Evolutionary conservation across 228 moss, liverwort and hornwort species (phyloP).

Genomic region (Sphagnum fallax): DNA sequence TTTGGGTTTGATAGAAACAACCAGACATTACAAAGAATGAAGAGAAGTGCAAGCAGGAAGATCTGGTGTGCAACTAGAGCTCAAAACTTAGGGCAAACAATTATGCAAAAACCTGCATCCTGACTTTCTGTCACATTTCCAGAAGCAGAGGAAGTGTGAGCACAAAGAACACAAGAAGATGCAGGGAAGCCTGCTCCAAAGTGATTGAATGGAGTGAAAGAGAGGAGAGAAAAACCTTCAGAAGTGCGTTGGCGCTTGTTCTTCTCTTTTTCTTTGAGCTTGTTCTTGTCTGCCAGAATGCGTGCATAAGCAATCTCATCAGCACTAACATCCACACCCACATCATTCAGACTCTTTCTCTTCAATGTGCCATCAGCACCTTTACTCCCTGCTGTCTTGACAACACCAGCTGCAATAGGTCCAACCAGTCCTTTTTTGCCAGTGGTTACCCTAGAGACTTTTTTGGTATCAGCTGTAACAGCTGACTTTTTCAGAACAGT

Average conservation of each 20-base stretch:
- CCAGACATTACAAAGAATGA: no score
- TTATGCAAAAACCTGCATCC: no score
- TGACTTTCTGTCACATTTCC: no score
- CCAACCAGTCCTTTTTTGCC: conserved; percentile 61
- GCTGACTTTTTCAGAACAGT: conserved; percentile 24
- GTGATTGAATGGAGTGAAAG: no score
- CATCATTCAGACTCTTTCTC: conserved; percentile 81
- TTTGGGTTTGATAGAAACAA: no score
- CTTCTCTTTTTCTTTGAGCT: conserved; percentile 58
- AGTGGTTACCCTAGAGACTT: conserved; percentile 14
- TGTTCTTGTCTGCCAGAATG: conserved; percentile 19
- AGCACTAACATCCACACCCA: conserved; percentile 44
- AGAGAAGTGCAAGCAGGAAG: no score
- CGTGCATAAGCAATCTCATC: conserved; percentile 32
- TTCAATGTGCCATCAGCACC: conserved; percentile 45
- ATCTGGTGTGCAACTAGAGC: no score
- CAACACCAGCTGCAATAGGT: conserved; percentile 31
- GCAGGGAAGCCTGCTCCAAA: no score
- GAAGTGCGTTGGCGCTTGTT: conserved; percentile 52
- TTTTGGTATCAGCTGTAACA: conserved; percentile 32
- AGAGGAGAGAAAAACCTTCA: conserved; percentile 41
- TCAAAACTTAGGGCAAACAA: no score
- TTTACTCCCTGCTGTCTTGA: conserved; percentile 30
- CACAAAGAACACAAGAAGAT: no score
- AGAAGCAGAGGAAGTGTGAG: no score